Evolutionary conservation across 179 eudicot genomes (phyloP), one percentile per base, ranked within the genome.

Genomic region (Spinacia oleracea): DNA sequence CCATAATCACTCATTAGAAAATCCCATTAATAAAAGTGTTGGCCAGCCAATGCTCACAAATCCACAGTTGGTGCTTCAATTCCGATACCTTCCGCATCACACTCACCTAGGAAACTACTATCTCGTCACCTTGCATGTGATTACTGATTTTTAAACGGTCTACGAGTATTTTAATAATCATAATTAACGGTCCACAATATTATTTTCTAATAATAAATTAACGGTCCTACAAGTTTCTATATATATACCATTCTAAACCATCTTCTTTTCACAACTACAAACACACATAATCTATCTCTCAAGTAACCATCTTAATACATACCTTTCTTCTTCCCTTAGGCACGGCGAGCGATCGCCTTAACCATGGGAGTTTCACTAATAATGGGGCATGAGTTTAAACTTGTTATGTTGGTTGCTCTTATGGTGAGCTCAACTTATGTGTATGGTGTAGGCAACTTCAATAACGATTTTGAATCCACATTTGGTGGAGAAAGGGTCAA

Each of bases 401-500:
- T 79, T 5, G 31, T 43, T 18, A 3, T 71, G 25, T 76, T 1
- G 32, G 43, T 73, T 23, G 77, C 51, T 40, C 53, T 79, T 1
- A n/a, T 51, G n/a, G 32, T 48, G 29, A 53, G 58, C 18, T 7
- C 27, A 14, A 77, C 45, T 5, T n/a, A n/a, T n/a, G 64, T 45
- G 12, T 76, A 34, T 70, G 32, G 75, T 55, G 82, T 64, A 0
- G 86, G 83, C 0, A 76, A 80, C 58, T 87, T 87, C 59, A 40
- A 67, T 46, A 80, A 83, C 18, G 85, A 84, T 27, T 86, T 86
- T 15, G 85, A 84, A 46, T 78, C 79, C 18, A 84, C 85, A 12
- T 86, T 86, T 73, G 89, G 89, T 32, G 85, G 76, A 23, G 60
- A 83, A 25, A 64, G 89, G 63, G 85, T 84, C 23, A 60, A 50